Base-by-base conservation (phyloP, 192 early-diverging fungal species). In the Podila horticola region DNA sequence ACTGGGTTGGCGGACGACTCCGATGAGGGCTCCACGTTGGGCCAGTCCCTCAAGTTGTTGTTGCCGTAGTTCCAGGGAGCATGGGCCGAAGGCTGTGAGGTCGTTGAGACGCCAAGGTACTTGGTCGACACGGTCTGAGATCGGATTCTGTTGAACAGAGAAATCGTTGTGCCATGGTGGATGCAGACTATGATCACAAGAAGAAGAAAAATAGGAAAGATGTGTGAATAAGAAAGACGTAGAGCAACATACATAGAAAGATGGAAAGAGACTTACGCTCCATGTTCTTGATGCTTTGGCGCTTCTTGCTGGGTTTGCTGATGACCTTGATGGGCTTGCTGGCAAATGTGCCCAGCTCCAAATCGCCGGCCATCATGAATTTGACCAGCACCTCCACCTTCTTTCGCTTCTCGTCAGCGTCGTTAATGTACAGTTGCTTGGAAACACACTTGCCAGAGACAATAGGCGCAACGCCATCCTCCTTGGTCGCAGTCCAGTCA, bases 121-220 rank as follows among this genome's bases (percentile, higher is more conserved):
- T 95, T 93, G 48, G 97, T 97, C 2, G 91, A 94, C 19, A 94
- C 94, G 0, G 95, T 96, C 84, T 98, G 97, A 2, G 94, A 93
- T 31, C 94, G 91, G 61, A 95, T 88, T 34, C 97, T 90, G 83
- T 97, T 97, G 82, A 97, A 98, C 13, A 98, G 83, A 15, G 95
- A 93, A 48, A 98, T 90, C 0, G 91, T 93, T 2, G 93, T 91
- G 3, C 96, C 96, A 66, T 95, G 95, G 82, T 92, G 91, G 60
- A 97, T 94, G 66, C 94, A 92, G 49, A 96, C 91, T 92, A 82
- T 10, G n/a, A n/a, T n/a, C 49, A 22, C n/a, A 22, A 66, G 24
- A 29, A 3, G 10, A 65, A 38, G 22, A 26, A 17, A 30, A 61
- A 7, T n/a, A n/a, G n/a, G n/a, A 1, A 8, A 30, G 45, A 33